Conservation (phyloP, 1,284 basidiomycete species). For the Ustilago trichophora region DNA sequence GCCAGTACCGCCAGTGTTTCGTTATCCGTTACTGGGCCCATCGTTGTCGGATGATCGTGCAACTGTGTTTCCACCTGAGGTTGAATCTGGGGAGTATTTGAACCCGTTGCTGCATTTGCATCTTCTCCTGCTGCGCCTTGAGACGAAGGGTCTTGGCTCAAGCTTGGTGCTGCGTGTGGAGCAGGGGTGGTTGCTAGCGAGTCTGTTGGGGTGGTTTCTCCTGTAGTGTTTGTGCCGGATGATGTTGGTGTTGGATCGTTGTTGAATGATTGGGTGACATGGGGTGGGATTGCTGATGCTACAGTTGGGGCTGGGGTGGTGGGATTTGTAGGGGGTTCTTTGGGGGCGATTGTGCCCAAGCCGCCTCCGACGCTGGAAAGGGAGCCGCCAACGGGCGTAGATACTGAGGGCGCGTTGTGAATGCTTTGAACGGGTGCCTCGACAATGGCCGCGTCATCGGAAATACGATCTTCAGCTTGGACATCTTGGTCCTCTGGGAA, state of each 20-base stretch:
- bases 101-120: background rate
- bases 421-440: constrained; percentile 42
- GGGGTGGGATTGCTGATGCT: constrained; percentile 29
- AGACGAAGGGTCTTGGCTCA: constrained; percentile 9
- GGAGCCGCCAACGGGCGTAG: constrained; percentile 5
- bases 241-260: constrained; percentile 15
- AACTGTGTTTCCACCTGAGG: constrained; percentile 38
- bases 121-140: constrained; percentile 11
- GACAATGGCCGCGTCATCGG: constrained; percentile 31
- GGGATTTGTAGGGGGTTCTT: constrained; percentile 24
- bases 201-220: constrained; percentile 17
- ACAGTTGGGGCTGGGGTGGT: constrained; percentile 6
- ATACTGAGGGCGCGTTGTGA: constrained; percentile 32
- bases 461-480: constrained; percentile 19
- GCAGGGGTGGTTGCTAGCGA: constrained; percentile 19
- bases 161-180: background rate
- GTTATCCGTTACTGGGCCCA: constrained; percentile 4
- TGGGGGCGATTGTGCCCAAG: constrained; percentile 35
- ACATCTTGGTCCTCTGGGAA: constrained; percentile 44
- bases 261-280: constrained; percentile 14
- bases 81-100: constrained; percentile 23
- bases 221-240: constrained; percentile 12
- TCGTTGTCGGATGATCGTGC: constrained; percentile 17
- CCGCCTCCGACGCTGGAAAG: constrained; percentile 23
- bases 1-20: constrained; percentile 24